Base-by-base conservation (phyloP, 306 rosid genomes). In the Vigna unguiculata region DNA sequence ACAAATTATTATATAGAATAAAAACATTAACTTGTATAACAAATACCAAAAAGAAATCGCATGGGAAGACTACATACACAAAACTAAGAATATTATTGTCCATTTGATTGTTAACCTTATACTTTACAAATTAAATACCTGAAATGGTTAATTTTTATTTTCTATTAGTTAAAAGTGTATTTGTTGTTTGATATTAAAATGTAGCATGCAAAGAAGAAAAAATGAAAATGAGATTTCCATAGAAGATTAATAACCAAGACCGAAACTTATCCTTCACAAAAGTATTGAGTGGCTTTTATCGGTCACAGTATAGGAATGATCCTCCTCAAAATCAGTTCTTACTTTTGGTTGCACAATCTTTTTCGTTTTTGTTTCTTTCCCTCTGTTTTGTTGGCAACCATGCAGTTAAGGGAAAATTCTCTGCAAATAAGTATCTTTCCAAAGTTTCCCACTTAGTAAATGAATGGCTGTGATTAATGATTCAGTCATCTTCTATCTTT, bases 381-480 rank as follows among this genome's bases (percentile, higher is more conserved):
- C 47, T 69, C 9, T 15, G 47, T 22, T 45, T 60, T 19, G 15
- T 69, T 46, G 71, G 47, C 72, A 41, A 69, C 21, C 73, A 69
- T 55, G 81, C 74, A 75, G 76, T 71, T 79, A 75, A 79, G 34
- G 80, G 87, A 78, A 72, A 81, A 60, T 71, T 73, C 83, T 22
- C n/a, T 21, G 25, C 41, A 73, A 41, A 70, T 5, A 69, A 62
- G 74, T 57, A 78, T 69, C 65, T 53, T 9, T 63, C 19, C 38
- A 69, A 81, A 81, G 79, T 79, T 78, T 84, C 54, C 69, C 69
- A 66, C 78, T 71, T 75, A 53, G 46, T 28, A 75, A 79, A 60
- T 54, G 85, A 62, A 76, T 54, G 83, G 93, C 34, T 54, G 77
- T 12, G 82, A 84, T 78, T 25, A 84, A 54, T 21, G 75, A 85